phyloP scores from a whole-genome alignment of 371 early-diverging fungal species.

The Dipsacomyces acuminosporus region DNA sequence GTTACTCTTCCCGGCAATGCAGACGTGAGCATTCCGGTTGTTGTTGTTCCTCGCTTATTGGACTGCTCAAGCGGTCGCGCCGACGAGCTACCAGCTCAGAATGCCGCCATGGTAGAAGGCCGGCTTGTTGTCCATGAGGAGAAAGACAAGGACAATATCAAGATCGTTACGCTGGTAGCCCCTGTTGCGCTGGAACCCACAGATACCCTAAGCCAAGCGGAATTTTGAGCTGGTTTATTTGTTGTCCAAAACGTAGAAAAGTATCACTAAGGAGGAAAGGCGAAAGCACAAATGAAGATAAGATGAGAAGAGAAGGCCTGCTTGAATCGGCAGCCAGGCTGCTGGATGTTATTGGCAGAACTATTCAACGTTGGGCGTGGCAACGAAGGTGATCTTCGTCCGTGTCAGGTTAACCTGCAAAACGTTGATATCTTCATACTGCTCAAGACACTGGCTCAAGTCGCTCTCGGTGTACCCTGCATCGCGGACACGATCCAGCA shows the following conservation, averaged over 20 bases:
- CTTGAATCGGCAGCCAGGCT: too few species aligned
- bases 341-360: too few species aligned
- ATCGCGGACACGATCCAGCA: slow-evolving; percentile 65
- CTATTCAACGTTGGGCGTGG: slow-evolving; percentile 8
- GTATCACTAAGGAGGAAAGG: too few species aligned
- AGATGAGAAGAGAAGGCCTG: too few species aligned
- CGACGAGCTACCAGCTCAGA: slow-evolving; percentile 1
- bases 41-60: slow-evolving; percentile 12
- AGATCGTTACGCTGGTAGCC: slow-evolving; percentile 61
- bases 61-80: background rate
- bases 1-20: slow-evolving; percentile 52
- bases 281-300: too few species aligned
- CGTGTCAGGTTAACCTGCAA: slow-evolving; percentile 66
- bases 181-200: background rate
- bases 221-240: background rate
- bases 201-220: too few species aligned
- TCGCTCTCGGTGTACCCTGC: slow-evolving; percentile 76
- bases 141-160: slow-evolving; percentile 85
- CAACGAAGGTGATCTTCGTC: slow-evolving; percentile 57
- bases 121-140: slow-evolving; percentile 79
- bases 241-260: background rate
- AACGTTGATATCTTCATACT: slow-evolving; percentile 68
- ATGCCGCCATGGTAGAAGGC: slow-evolving; percentile 45
- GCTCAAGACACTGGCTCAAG: slow-evolving; percentile 61
- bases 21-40: slow-evolving; percentile 40